Evolutionary conservation across 2,329 filamentous ascomycete species (phyloP), one percentile per base, ranked within the genome.

Genomic region (Cladorrhinum sp.): DNA sequence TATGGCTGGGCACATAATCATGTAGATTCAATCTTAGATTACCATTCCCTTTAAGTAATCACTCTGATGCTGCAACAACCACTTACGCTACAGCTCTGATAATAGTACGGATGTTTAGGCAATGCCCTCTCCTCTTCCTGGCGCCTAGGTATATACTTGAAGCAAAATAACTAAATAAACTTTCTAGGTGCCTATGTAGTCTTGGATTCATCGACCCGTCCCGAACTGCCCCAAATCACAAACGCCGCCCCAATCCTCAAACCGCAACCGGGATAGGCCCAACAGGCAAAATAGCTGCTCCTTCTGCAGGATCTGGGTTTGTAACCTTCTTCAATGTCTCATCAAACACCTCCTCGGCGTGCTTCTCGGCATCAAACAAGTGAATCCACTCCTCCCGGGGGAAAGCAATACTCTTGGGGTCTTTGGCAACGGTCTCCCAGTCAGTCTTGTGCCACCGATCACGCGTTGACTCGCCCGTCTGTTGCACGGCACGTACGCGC

Each of bases 371-470:
- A 61, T 84, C 82, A 63, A 79, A 77, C n/a, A 73, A 68, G 58
- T 81, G 77, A 18, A 84, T 78, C 81, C 81, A 84, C 57, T 80
- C 78, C 59, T 82, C 79, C 2, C 80, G 73, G 6, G 77, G 79
- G 53, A 83, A 72, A 46, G 77, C 75, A 55, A 82, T 79, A 39
- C 74, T 77, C 60, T 76, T 72, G 0, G 80, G 79, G 52, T 82
- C 75, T 62, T 79, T 70, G 59, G 76, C 77, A 30, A 81, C 79
- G 61, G 77, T 77, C 21, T 69, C 73, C 79, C 79, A 84, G 65
- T 82, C 79, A 3, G 80, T 80, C 69, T 80, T 82, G 66, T 84
- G 82, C 81, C 81, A 84, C 72, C 76, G 76, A 63, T 82, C 79
- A 26, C 80, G 74, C 0, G 80, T 80, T 5, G 73, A 75, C 65